These are phyloP conservation scores for Fusarium sambucinum DNA, from an alignment of 2,329 filamentous ascomycete species.

Conservation along the genomic window DNA sequence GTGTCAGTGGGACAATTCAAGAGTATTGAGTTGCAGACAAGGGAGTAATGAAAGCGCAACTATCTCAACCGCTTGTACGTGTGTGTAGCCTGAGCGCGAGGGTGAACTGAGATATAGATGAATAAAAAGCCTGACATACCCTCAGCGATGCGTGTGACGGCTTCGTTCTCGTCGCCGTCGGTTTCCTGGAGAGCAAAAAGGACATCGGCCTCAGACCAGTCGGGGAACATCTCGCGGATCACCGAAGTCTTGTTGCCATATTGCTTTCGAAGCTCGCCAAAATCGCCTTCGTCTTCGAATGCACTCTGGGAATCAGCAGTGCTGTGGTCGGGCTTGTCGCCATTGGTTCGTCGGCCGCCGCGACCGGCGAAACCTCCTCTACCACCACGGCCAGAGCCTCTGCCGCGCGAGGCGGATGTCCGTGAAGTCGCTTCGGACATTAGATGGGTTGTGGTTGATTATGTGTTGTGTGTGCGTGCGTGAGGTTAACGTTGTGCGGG, in stretches of 20 bases:
- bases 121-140: conserved; percentile 62
- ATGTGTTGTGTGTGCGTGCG: conserved; percentile 46
- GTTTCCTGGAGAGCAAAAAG: conserved; percentile 93
- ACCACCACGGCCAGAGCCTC: conserved; percentile 89
- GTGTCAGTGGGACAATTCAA: conserved; percentile 47
- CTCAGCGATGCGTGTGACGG: conserved; percentile 83
- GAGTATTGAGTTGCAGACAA: not conserved
- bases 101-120: conserved; percentile 25
- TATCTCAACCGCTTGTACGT: conserved; percentile 16
- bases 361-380: conserved; percentile 80
- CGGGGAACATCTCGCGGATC: conserved; percentile 92
- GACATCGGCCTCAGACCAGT: conserved; percentile 96
- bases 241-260: conserved; percentile 82
- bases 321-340: conserved; percentile 71
- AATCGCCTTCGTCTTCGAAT: conserved; percentile 86
- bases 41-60: conserved; percentile 14
- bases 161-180: conserved; percentile 79
- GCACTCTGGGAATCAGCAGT: conserved; percentile 69
- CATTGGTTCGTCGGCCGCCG: conserved; percentile 80
- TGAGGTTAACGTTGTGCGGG: conserved; percentile 39
- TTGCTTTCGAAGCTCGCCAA: conserved; percentile 91
- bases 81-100: conserved; percentile 35
- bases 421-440: conserved; percentile 97
- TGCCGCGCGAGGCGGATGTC: conserved; percentile 85
- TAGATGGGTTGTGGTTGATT: conserved; percentile 60